phyloP scores from a whole-genome alignment of 2,329 filamentous ascomycete species.

The Diplodia corticola region DNA sequence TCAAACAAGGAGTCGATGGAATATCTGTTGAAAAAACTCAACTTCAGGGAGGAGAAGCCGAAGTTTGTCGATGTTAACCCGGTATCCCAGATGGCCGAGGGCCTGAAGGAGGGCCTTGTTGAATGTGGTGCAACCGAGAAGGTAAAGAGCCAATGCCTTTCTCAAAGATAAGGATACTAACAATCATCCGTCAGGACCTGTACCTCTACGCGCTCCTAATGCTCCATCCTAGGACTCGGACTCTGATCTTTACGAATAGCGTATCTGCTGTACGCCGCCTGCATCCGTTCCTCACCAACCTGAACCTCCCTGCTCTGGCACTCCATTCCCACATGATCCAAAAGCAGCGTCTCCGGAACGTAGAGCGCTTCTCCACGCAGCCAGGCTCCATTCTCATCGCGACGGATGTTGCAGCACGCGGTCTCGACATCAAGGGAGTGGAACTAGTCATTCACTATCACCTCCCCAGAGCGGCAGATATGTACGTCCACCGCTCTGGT shows the following conservation, averaged over 20 bases:
- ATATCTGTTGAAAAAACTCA: conserved; percentile 85
- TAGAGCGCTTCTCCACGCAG: conserved; percentile 80
- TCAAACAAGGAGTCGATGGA: conserved; percentile 82
- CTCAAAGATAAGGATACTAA: not conserved
- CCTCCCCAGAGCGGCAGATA: conserved; percentile 84
- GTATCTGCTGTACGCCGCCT: conserved; percentile 89
- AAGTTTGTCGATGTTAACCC: conserved; percentile 94
- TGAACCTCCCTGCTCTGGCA: conserved; percentile 72
- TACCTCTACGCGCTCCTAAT: conserved; percentile 88
- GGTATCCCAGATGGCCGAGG: conserved; percentile 80
- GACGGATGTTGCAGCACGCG: conserved; percentile 90
- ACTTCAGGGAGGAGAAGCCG: conserved; percentile 80
- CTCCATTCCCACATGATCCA: conserved; percentile 95
- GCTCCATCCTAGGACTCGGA: conserved; percentile 76
- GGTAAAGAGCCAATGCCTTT: conserved; percentile 46
- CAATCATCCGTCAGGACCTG: conserved; percentile 63
- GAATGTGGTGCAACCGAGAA: conserved; percentile 95
- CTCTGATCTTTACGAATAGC: conserved; percentile 92
- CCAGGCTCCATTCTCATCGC: conserved; percentile 73
- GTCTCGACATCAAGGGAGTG: conserved; percentile 88
- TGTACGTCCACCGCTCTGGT: conserved; percentile 93
- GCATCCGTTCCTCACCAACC: conserved; percentile 77
- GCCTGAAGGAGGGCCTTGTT: conserved; percentile 83
- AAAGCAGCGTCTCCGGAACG: conserved; percentile 87
- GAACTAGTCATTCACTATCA: conserved; percentile 95